phyloP scores from a whole-genome alignment of 202 grass and related monocot genomes.

The Tripidium arundinaceum region DNA sequence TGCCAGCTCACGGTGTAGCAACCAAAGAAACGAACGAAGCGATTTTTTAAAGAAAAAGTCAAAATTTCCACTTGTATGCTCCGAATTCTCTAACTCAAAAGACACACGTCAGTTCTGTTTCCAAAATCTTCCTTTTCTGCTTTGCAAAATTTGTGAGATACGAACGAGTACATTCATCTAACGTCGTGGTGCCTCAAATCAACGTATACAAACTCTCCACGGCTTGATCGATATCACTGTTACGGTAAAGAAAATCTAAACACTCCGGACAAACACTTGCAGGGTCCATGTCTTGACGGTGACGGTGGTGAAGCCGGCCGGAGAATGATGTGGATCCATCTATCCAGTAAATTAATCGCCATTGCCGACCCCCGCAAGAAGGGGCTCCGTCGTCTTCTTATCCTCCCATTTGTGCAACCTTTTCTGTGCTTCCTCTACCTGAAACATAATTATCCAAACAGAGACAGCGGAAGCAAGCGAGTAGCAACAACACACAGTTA shows the following conservation, averaged over 20 bases:
- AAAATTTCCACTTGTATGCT: neutral
- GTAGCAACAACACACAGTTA: too few species aligned
- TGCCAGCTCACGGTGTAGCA: too few species aligned
- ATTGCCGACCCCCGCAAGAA: slow-evolving; percentile 30
- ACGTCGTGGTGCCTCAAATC: too few species aligned
- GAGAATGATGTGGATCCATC: neutral
- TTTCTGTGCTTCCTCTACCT: slow-evolving; percentile 65
- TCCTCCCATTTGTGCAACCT: slow-evolving; percentile 74
- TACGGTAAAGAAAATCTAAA: neutral
- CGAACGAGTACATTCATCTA: too few species aligned
- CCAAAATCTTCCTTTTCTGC: neutral
- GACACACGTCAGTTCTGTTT: neutral
- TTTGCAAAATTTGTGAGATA: neutral
- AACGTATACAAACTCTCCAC: too few species aligned
- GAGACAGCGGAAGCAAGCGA: too few species aligned
- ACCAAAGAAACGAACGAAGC: too few species aligned
- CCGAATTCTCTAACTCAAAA: neutral
- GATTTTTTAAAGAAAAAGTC: too few species aligned
- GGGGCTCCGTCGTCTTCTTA: slow-evolving; percentile 52
- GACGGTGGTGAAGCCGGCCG: neutral
- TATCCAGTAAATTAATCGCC: neutral
- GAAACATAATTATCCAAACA: neutral
- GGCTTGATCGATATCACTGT: too few species aligned
- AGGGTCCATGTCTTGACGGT: neutral
- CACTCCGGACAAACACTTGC: neutral